These are phyloP conservation scores for Scutellaria barbata DNA, from an alignment of 257 asterid species.

Conservation along the genomic window DNA sequence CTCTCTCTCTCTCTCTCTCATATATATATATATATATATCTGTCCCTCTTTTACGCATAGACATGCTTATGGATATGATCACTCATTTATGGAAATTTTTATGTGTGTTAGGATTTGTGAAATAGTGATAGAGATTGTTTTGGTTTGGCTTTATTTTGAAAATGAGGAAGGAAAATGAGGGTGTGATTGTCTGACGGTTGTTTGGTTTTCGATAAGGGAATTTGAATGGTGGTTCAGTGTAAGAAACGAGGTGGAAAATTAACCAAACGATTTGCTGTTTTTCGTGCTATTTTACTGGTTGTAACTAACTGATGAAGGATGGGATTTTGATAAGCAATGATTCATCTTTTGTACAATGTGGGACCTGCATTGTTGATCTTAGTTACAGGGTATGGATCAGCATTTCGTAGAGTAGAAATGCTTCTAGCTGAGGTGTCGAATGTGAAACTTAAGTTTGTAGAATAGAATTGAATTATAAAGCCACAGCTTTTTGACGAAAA, in stretches of 20 bases:
- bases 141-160: not conserved
- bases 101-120: not conserved
- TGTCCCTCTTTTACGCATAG: not conserved
- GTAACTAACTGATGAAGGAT: conserved; percentile 16
- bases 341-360: not conserved
- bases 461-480: not conserved
- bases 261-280: not conserved
- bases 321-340: conserved; percentile 29
- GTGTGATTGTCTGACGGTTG: not conserved
- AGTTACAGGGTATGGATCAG: not conserved
- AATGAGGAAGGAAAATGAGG: not conserved
- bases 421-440: not conserved
- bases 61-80: conserved; percentile 12
- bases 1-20: conserved; percentile 36
- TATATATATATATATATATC: not conserved
- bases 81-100: not conserved
- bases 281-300: not conserved
- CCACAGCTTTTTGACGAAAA: not conserved
- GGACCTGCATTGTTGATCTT: not conserved
- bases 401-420: not conserved
- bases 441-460: not conserved
- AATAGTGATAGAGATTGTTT: not conserved
- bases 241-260: not conserved
- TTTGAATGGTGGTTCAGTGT: conserved; percentile 21
- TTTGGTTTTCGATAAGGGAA: conserved; percentile 12